Evolutionary conservation across 1,284 basidiomycete genomes (phyloP).

Genomic region (Sporisorium graminicola): DNA sequence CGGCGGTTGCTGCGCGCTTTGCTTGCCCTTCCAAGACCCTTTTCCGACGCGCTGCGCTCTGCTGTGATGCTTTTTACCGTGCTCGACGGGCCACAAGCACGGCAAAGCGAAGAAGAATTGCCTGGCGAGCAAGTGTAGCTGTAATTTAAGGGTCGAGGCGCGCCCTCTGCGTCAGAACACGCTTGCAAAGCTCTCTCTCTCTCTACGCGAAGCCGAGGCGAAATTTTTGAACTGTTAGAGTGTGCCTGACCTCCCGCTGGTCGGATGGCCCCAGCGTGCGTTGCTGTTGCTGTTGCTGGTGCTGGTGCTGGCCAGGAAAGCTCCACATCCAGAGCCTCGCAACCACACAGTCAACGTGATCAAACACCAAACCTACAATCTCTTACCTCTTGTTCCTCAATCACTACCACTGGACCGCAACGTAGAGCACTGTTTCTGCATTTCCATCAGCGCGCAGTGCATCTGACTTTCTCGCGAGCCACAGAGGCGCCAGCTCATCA

Average conservation of each 20-base stretch:
- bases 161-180: too few species aligned
- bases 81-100: background rate
- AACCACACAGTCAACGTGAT: background rate
- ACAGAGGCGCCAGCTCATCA: conserved; percentile 11
- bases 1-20: background rate
- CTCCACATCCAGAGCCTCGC: background rate
- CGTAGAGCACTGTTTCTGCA: background rate
- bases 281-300: background rate
- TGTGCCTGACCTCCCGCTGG: background rate
- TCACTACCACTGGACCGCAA: too few species aligned
- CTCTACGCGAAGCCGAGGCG: background rate
- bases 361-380: background rate
- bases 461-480: background rate
- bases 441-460: background rate
- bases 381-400: background rate
- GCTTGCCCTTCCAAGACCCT: background rate
- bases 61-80: background rate
- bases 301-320: background rate
- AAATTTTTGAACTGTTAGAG: background rate
- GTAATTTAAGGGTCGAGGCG: background rate
- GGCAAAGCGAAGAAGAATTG: background rate
- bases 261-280: background rate
- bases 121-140: too few species aligned
- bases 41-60: conserved; percentile 4
- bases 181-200: too few species aligned